These are phyloP conservation scores for Saxispiralis lemnorum DNA, from an alignment of 495 filamentous ascomycete species.

Conservation along the genomic window DNA sequence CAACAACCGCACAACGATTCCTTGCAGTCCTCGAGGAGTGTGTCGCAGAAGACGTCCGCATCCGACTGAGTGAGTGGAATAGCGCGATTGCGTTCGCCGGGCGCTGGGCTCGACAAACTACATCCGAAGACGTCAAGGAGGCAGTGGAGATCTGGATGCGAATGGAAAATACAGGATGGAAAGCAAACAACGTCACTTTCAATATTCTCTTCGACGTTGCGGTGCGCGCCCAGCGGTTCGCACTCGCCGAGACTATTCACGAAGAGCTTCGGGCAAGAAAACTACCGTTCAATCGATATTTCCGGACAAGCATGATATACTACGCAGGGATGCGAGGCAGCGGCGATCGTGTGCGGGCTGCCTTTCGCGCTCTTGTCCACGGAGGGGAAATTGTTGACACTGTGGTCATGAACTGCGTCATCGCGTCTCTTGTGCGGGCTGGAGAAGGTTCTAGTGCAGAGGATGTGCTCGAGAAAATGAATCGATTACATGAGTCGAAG, in stretches of 20 bases:
- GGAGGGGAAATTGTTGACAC: slow-evolving; percentile 80
- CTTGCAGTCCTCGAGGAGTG: slow-evolving; percentile 71
- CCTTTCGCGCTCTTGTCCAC: slow-evolving; percentile 60
- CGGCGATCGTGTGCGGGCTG: slow-evolving; percentile 45
- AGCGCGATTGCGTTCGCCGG: slow-evolving; percentile 62
- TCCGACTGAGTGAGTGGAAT: slow-evolving; percentile 59
- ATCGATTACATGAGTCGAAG: slow-evolving; percentile 26
- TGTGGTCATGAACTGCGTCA: slow-evolving; percentile 66
- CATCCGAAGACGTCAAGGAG: slow-evolving; percentile 45
- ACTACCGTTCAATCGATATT: slow-evolving; percentile 48
- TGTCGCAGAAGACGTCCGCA: slow-evolving; percentile 42
- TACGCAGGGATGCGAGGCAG: slow-evolving; percentile 58
- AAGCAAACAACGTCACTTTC: slow-evolving; percentile 46
- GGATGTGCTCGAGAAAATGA: slow-evolving; percentile 69
- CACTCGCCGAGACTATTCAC: slow-evolving; percentile 65
- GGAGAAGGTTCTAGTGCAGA: slow-evolving; percentile 57
- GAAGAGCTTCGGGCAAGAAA: slow-evolving; percentile 58
- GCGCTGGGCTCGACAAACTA: slow-evolving; percentile 45
- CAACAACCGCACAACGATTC: slow-evolving; percentile 47
- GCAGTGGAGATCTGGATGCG: slow-evolving; percentile 72
- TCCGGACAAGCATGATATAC: slow-evolving; percentile 64
- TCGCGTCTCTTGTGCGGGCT: slow-evolving; percentile 54
- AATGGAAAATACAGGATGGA: slow-evolving; percentile 47
- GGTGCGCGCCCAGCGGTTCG: slow-evolving; percentile 63
- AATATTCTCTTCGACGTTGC: slow-evolving; percentile 83